These are phyloP conservation scores for Cicer cuneatum DNA, from an alignment of 306 rosid genomes.

Conservation along the genomic window DNA sequence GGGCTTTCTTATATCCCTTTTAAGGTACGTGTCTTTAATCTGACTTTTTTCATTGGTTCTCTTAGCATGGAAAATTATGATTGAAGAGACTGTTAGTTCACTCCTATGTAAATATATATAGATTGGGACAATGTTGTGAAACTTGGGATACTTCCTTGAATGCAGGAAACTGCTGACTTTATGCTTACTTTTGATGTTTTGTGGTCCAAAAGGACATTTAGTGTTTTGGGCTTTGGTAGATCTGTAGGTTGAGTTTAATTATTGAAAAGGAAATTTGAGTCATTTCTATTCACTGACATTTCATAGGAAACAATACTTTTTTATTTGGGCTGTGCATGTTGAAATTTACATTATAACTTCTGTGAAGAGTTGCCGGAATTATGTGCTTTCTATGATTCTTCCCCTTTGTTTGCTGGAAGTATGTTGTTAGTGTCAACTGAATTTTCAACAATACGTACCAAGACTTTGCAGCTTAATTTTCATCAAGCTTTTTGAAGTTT, in stretches of 20 bases:
- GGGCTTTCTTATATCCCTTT: constrained; percentile 79
- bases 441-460: neutral
- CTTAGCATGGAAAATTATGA: constrained; percentile 10
- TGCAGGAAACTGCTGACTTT: constrained; percentile 1
- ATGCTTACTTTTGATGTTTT: neutral
- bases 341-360: neutral
- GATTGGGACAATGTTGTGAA: neutral
- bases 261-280: constrained; percentile 16
- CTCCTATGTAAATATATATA: neutral
- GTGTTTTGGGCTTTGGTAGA: constrained; percentile 7
- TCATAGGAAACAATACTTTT: constrained; percentile 8
- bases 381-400: neutral
- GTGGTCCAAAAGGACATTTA: neutral
- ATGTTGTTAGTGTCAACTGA: neutral
- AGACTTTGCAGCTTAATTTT: neutral
- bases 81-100: neutral
- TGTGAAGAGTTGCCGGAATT: constrained; percentile 12
- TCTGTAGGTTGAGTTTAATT: neutral
- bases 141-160: constrained; percentile 3
- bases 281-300: constrained; percentile 10
- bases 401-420: constrained; percentile 6
- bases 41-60: neutral
- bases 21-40: constrained; percentile 58
- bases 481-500: neutral
- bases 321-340: constrained; percentile 16